Evolutionary conservation across 371 early-diverging fungal species (phyloP).

Genomic region (Neoconidiobolus thromboides): DNA sequence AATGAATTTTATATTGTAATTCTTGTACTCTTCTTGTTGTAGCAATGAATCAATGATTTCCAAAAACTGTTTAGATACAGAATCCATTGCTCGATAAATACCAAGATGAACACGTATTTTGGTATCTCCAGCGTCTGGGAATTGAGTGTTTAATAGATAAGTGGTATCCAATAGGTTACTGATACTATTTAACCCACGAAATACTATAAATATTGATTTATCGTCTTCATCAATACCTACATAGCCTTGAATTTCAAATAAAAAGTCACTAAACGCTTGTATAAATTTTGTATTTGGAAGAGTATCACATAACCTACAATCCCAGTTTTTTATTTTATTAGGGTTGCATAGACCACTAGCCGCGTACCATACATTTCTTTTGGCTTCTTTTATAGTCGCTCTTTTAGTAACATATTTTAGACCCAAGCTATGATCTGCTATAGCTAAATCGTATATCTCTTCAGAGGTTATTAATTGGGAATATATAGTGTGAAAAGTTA

Average conservation of each 20-base stretch:
- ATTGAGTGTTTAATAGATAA: background rate
- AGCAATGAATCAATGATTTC: background rate
- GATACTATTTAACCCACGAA: background rate
- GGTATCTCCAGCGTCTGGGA: background rate
- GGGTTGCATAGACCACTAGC: background rate
- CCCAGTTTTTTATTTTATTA: background rate
- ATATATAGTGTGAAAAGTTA: too few species aligned
- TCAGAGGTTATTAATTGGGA: too few species aligned
- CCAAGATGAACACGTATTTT: background rate
- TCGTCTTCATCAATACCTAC: background rate
- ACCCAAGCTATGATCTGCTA: too few species aligned
- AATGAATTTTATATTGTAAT: background rate
- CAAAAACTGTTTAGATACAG: background rate
- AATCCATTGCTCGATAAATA: background rate
- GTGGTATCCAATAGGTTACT: background rate
- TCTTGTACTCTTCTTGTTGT: background rate
- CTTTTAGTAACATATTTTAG: too few species aligned
- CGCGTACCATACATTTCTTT: background rate
- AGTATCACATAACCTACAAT: background rate
- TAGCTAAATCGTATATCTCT: too few species aligned
- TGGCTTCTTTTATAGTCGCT: background rate
- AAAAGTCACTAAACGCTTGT: background rate
- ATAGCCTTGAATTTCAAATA: background rate
- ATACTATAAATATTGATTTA: background rate
- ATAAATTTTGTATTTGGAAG: background rate